Evolutionary conservation across 1,284 basidiomycete species (phyloP), one percentile per base, ranked within the genome.

Genomic region (Cyathus olla): DNA sequence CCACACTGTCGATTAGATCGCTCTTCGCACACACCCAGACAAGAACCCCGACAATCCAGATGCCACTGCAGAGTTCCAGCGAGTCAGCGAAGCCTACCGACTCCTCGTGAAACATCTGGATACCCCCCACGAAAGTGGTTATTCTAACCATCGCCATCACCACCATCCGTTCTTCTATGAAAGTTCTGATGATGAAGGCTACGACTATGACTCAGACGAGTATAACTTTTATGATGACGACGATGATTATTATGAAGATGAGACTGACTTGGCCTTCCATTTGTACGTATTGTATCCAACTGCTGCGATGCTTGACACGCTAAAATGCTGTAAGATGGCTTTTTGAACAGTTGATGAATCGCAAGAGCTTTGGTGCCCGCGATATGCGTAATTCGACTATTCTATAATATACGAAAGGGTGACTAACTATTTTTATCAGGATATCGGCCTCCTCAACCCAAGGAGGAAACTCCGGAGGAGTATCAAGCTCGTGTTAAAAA

Each of bases 21-120:
- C 90, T 10, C 79, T 93, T 28, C 82, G 82, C 35, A 89, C 87
- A 0, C 92, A 93, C 74, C 91, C 92, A 8, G 92, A 93, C 76
- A 92, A 92, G 75, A 92, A 92, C 66, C 86, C 83, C 0, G 83
- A 83, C 51, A 84, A 91, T 64, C 82, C 82, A 49, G 81, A 85
- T 66, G 91, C 91, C 56, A 93, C 91, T 39, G 80, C 80, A 3
- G 80, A 89, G 68, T 93, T 94, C 69, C 91, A 93, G 72, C 76
- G 80, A 56, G 72, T 93, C 47, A 85, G 88, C 62, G 89, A 88
- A 60, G 91, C 91, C 4, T 94, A 92, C 76, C 83, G 85, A 52
- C 70, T 85, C 37, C 80, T 92, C 49, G 73, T 85, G 56, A 85
- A 85, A 63, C 83, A 91, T 69, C 74, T 88, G 31, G 83, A 88